Evolutionary conservation across 495 filamentous ascomycete species (phyloP).

Genomic region (Cercophora sp.): DNA sequence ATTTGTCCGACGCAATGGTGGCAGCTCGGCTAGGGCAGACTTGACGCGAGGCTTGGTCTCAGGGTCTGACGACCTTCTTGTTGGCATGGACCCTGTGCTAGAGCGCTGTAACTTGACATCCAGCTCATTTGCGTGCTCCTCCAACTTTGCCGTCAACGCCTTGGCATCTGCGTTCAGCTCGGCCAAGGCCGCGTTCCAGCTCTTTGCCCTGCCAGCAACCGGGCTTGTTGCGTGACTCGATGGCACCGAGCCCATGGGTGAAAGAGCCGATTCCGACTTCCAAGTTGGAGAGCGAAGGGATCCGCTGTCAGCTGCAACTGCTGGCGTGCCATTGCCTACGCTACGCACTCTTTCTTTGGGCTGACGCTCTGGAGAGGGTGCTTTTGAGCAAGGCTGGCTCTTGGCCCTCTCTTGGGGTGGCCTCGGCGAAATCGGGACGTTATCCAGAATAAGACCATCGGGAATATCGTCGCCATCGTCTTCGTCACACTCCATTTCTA

Average conservation of each 20-base stretch:
- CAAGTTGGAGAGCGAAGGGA: constrained; percentile 45
- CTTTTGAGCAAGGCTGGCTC: constrained; percentile 47
- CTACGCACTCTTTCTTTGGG: constrained; percentile 47
- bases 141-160: constrained; percentile 81
- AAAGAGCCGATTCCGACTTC: constrained; percentile 35
- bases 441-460: constrained; percentile 85
- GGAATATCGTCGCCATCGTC: constrained; percentile 87
- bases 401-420: constrained; percentile 60
- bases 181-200: constrained; percentile 75
- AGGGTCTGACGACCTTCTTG: constrained; percentile 38
- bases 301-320: constrained; percentile 45
- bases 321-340: constrained; percentile 52
- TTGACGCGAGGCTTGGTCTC: constrained; percentile 55
- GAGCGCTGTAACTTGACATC: constrained; percentile 40
- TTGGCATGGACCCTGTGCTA: constrained; percentile 31
- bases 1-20: constrained; percentile 79
- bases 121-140: constrained; percentile 72
- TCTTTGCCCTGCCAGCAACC: constrained; percentile 63
- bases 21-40: constrained; percentile 61
- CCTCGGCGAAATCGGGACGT: constrained; percentile 90
- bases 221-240: constrained; percentile 28
- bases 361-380: constrained; percentile 54
- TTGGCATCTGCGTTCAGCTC: constrained; percentile 84
- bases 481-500: constrained; percentile 83
- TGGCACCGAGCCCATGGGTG: constrained; percentile 19